Conservation (phyloP, 257 asterid species). For the Lycium ferocissimum region DNA sequence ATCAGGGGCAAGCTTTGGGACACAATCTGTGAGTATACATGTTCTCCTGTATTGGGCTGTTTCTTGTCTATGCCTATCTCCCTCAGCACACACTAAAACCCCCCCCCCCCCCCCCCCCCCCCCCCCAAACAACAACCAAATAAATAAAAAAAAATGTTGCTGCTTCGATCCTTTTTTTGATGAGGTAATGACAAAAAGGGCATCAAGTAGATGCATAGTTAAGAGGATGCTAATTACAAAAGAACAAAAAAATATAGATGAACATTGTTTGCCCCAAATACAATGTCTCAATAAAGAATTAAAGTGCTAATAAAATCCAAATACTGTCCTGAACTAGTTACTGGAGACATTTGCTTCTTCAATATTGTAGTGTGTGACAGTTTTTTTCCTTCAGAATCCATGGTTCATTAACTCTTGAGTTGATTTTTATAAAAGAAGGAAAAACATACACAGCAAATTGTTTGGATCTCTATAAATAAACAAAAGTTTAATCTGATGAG, state of each 20-base stretch:
- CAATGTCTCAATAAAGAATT: too few relatives aligned
- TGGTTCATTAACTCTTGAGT: background rate
- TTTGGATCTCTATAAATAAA: background rate
- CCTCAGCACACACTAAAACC: background rate
- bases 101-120: background rate
- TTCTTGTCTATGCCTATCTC: slow-evolving; percentile 1
- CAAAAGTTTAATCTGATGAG: background rate
- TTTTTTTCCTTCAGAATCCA: background rate
- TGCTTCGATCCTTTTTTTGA: background rate
- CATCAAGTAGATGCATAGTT: too few relatives aligned
- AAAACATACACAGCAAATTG: background rate
- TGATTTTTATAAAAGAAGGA: background rate
- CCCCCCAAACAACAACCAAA: background rate
- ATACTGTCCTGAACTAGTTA: too few relatives aligned
- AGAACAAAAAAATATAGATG: too few relatives aligned
- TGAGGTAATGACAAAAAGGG: too few relatives aligned
- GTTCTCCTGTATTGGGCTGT: background rate
- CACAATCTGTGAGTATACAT: slow-evolving; percentile 67
- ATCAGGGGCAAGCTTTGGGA: slow-evolving; percentile 89
- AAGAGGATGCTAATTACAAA: too few relatives aligned
- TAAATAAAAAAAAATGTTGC: background rate
- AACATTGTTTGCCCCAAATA: too few relatives aligned
- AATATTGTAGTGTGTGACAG: background rate
- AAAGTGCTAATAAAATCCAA: too few relatives aligned
- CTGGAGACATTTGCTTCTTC: background rate